These are phyloP conservation scores for Ambispora gerdemannii DNA, from an alignment of 192 early-diverging fungal species.

Conservation along the genomic window DNA sequence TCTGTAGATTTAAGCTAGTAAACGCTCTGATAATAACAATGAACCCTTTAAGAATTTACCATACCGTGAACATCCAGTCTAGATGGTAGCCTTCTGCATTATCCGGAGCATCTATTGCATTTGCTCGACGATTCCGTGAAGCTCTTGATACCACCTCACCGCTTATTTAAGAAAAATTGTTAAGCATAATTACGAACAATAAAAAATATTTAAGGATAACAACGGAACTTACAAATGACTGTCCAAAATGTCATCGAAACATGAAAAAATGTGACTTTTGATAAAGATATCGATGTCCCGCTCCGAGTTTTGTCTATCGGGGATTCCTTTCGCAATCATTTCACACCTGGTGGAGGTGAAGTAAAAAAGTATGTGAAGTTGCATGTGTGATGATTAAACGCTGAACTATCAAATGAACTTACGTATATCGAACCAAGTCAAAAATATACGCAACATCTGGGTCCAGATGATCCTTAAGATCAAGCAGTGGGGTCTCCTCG, in stretches of 20 bases:
- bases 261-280: slow-evolving; percentile 29
- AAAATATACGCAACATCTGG: slow-evolving; percentile 31
- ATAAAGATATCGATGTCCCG: slow-evolving; percentile 24
- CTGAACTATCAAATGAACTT: slow-evolving; percentile 28
- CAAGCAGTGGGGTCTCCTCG: slow-evolving; percentile 4
- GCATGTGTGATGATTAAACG: slow-evolving; percentile 2
- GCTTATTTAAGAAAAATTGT: slow-evolving; percentile 26
- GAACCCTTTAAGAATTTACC: slow-evolving; percentile 18
- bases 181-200: slow-evolving; percentile 30
- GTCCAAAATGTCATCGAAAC: slow-evolving; percentile 29
- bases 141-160: slow-evolving; percentile 31
- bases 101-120: slow-evolving; percentile 27
- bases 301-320: slow-evolving; percentile 20
- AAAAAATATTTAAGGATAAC: too few relatives aligned
- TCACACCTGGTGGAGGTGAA: slow-evolving; percentile 26
- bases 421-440: slow-evolving; percentile 30
- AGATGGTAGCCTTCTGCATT: slow-evolving; percentile 32
- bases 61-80: slow-evolving; percentile 34
- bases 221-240: slow-evolving; percentile 22
- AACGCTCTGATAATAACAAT: background rate
- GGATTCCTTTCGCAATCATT: slow-evolving; percentile 28
- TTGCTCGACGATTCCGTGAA: slow-evolving; percentile 25
- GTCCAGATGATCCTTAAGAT: background rate
- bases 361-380: slow-evolving; percentile 18
- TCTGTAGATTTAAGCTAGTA: slow-evolving; percentile 25